These are phyloP conservation scores for Cyclotella baltica DNA, from an alignment of 108 stramenopile species.

Conservation along the genomic window DNA sequence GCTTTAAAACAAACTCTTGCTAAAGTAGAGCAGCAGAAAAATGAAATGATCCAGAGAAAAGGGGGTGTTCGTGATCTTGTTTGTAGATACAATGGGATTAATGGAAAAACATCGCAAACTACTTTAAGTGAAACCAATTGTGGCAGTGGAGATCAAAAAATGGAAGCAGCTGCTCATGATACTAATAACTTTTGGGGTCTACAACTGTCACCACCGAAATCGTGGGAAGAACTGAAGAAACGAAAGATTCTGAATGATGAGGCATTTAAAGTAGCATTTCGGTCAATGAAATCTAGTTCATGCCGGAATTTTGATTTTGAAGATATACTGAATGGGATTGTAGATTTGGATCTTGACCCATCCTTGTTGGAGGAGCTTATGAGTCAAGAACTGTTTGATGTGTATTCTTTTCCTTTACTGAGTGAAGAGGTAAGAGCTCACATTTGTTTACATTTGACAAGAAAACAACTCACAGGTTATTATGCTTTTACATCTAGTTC, in stretches of 20 bases:
- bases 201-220: conserved; percentile 30
- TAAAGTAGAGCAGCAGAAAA: conserved; percentile 59
- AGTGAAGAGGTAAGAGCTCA: conserved; percentile 42
- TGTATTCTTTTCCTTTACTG: conserved; percentile 78
- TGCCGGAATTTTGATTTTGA: conserved; percentile 19
- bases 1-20: conserved; percentile 61
- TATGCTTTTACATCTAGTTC: conserved; percentile 10
- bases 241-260: conserved; percentile 29
- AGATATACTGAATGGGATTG: conserved; percentile 61
- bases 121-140: neutral
- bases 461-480: conserved; percentile 17
- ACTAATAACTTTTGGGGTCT: conserved; percentile 9
- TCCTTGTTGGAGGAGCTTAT: conserved; percentile 62
- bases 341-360: conserved; percentile 62
- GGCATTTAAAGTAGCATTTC: conserved; percentile 41
- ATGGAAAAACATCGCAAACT: neutral
- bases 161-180: conserved; percentile 18
- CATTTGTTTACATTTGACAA: conserved; percentile 41
- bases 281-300: conserved; percentile 31
- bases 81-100: conserved; percentile 10
- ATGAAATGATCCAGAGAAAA: conserved; percentile 34
- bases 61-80: conserved; percentile 41
- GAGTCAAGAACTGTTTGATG: conserved; percentile 79
- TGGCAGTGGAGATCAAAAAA: conserved; percentile 2
- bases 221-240: conserved; percentile 38